Evolutionary conservation across 176 grass and related monocot genomes (phyloP), one percentile per base, ranked within the genome.

Genomic region (Oryza meridionalis): DNA sequence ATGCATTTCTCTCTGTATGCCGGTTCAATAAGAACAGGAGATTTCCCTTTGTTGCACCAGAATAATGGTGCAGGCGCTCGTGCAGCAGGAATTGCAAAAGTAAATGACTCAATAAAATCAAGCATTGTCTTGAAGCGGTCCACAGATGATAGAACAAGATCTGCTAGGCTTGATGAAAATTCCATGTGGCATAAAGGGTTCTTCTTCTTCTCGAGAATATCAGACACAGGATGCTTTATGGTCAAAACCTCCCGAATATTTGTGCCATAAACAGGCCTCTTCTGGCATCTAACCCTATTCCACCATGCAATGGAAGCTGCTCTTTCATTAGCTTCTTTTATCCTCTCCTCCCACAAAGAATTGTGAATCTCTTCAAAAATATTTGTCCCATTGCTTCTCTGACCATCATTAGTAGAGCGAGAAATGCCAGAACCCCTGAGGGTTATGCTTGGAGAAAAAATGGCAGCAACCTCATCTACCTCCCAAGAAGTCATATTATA

Each of bases 291-390:
- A 32, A 99, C 69, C 50, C 87, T 91, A 85, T 99, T 99, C 96
- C 96, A 99, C 96, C 96, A 99, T 83, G 89, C 89, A 84, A 96
- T 78, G 27, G 91, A 93, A 77, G 88, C 86, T 71, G 82, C 89
- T 67, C 91, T 99, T 87, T 92, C 93, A 83, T 90, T 92, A 11
- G 81, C 86, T 76, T 92, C 89, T 88, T 90, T 94, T 21, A 82
- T 85, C 90, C 91, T 92, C 85, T 99, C 96, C 81, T 96, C 96
- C 81, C 72, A 81, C 66, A 99, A 84, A 5, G 88, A 78, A 82
- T 85, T 96, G 72, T 91, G 96, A 75, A 99, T 92, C 83, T 96
- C 88, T 94, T 92, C 89, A 88, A 99, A 99, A 75, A 99, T 94
- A 76, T 93, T 95, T 59, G 75, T 84, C 70, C 69, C 59, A 80